phyloP scores from a whole-genome alignment of 768 basidiomycete species.

The Tephrocybe sp. region DNA sequence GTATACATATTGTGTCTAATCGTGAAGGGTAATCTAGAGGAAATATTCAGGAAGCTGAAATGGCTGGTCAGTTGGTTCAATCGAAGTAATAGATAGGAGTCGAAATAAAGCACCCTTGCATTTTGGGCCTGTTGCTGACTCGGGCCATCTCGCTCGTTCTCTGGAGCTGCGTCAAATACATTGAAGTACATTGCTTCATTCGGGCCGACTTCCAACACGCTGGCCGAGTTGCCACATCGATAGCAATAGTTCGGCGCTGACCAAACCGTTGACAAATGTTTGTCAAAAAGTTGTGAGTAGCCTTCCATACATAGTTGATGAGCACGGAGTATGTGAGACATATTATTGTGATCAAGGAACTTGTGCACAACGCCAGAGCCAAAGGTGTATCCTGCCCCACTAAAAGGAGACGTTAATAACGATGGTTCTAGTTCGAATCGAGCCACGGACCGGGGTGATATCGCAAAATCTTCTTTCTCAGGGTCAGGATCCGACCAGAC shows the following conservation, averaged over 20 bases:
- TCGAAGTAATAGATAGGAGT: constrained; percentile 13
- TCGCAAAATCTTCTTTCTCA: constrained; percentile 99
- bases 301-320: constrained; percentile 99
- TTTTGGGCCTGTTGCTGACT: constrained; percentile 74
- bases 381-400: constrained; percentile 98
- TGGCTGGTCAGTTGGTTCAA: constrained; percentile 5
- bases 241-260: constrained; percentile 99
- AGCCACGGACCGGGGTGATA: constrained; percentile 85
- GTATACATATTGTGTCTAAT: constrained; percentile 18
- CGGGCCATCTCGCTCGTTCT: constrained; percentile 93
- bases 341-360: constrained; percentile 92
- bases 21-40: constrained; percentile 34
- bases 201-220: constrained; percentile 93
- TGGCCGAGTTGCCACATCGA: constrained; percentile 96
- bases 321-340: constrained; percentile 96
- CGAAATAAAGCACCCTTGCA: constrained; percentile 53
- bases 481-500: constrained; percentile 99
- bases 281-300: constrained; percentile 95
- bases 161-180: constrained; percentile 97
- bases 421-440: constrained; percentile 16
- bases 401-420: constrained; percentile 33
- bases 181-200: constrained; percentile 90
- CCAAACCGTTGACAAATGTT: constrained; percentile 97
- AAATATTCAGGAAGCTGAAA: constrained; percentile 81
- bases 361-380: constrained; percentile 97